Conservation (phyloP, 1,284 basidiomycete species). For the Athelia sp. region DNA sequence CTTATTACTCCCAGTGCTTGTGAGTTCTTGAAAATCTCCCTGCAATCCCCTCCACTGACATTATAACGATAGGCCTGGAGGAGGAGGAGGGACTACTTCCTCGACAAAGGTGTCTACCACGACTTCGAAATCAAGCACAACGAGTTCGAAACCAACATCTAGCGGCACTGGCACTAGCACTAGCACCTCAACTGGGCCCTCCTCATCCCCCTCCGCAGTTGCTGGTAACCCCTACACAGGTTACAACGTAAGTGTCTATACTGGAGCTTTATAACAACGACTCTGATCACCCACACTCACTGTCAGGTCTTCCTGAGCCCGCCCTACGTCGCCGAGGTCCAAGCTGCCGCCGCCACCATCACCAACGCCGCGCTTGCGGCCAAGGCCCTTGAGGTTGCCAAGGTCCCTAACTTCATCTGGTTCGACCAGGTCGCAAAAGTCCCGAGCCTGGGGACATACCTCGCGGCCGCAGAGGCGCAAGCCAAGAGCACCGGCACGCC, state of each 20-base stretch:
- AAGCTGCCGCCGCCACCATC: constrained; percentile 43
- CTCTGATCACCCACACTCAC: background rate
- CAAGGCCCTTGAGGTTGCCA: constrained; percentile 45
- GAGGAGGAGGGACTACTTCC: constrained; percentile 10
- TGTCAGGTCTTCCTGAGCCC: constrained; percentile 43
- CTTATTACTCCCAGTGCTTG: constrained; percentile 58
- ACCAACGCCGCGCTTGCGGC: constrained; percentile 41
- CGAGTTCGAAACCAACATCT: too few species aligned
- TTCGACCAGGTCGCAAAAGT: constrained; percentile 51
- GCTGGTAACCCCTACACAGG: constrained; percentile 44
- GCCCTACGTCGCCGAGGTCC: constrained; percentile 47
- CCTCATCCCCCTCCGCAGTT: constrained; percentile 15
- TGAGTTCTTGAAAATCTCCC: constrained; percentile 21
- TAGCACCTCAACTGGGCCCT: constrained; percentile 18
- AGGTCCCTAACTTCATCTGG: constrained; percentile 60
- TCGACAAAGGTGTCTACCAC: constrained; percentile 15
- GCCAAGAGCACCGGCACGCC: constrained; percentile 40
- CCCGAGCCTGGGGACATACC: constrained; percentile 45
- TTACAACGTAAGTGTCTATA: constrained; percentile 28
- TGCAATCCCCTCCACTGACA: constrained; percentile 6
- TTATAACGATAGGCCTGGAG: constrained; percentile 8
- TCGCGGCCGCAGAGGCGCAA: constrained; percentile 43
- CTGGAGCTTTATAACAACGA: background rate
- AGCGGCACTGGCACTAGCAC: constrained; percentile 10
- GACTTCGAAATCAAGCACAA: constrained; percentile 14